These are phyloP conservation scores for Nicotiana knightiana DNA, from an alignment of 257 asterid genomes.

Conservation along the genomic window DNA sequence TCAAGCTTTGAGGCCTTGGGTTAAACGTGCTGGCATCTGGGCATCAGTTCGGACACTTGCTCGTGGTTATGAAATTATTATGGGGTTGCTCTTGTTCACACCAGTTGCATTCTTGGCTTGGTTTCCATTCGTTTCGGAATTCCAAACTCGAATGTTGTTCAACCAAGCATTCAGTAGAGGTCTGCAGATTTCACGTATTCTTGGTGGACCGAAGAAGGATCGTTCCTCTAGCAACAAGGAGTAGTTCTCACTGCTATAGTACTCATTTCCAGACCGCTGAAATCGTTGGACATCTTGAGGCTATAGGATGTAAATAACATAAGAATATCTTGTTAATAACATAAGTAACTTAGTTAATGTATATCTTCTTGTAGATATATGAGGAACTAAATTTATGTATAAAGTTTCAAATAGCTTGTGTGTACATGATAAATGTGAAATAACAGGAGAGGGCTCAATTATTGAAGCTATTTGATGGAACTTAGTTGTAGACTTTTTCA, in stretches of 20 bases:
- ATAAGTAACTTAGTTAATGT: too few relatives aligned
- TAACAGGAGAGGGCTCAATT: not conserved
- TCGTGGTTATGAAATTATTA: constrained; percentile 66
- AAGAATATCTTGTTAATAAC: not conserved
- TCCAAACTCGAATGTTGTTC: constrained; percentile 92
- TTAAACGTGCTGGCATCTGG: constrained; percentile 54
- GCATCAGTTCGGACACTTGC: constrained; percentile 75
- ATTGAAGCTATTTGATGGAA: too few relatives aligned
- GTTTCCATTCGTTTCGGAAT: constrained; percentile 98
- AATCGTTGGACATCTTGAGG: not conserved
- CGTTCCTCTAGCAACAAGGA: constrained; percentile 70
- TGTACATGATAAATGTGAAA: not conserved
- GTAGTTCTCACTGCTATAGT: constrained; percentile 15
- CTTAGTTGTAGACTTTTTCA: too few relatives aligned
- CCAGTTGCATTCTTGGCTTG: constrained; percentile 97
- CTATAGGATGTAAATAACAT: not conserved
- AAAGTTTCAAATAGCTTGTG: not conserved
- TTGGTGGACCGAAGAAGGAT: constrained; percentile 95
- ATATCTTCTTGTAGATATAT: not conserved
- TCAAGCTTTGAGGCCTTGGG: constrained; percentile 66
- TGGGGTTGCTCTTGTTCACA: constrained; percentile 76
- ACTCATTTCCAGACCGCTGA: not conserved
- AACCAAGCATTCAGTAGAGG: constrained; percentile 98
- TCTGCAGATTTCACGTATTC: constrained; percentile 94
- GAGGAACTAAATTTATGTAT: not conserved